Evolutionary conservation across 2,329 filamentous ascomycete genomes (phyloP), one percentile per base, ranked within the genome.

Genomic region (Penicillium sp.): DNA sequence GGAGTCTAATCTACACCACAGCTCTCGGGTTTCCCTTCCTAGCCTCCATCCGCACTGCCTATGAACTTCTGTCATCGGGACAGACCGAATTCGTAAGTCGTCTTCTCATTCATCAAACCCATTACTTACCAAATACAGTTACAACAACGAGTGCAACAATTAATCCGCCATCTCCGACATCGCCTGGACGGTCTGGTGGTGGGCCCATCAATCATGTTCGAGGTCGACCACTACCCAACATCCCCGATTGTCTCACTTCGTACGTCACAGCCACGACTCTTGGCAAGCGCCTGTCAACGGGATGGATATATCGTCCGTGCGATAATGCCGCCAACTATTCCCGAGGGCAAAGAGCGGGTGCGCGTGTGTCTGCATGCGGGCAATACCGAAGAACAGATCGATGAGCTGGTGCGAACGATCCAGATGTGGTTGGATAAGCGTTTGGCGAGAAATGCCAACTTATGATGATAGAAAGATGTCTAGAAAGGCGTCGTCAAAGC

Each of bases 1-100:
- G 87, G n/a, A 84, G 81, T 1, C 71, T 90, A 38, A 89, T 90
- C 48, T 91, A 89, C 67, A 89, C 87, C 0, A 90, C 87, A 0
- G 85, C 86, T 27, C 79, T 88, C 71, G 79, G 83, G 0, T 82
- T 83, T 36, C 81, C 85, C 0, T 77, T 79, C 1, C 75, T 88
- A 1, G 80, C 80, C 0, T 79, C 79, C 13, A 84, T 88, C 46
- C 73, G 77, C 38, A 76, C 80, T 0, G 76, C 79, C 0, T 88
- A 86, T 61, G 74, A 78, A 7, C 77, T 84, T 28, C 71, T 89
- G n/a, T 65, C 64, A 8, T 66, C 70, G 1, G 82, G 81, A 0
- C 64, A 72, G 28, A 82, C 80, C 0, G 73, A 77, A 48, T 51
- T 65, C 9, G 76, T 80, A 69, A 46, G 69, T 5, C 7, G 5